Percentiles rank a stretch among this genome's conserved stretches.
Evolutionary conservation across 306 rosid genomes (phyloP).

Genomic region (Styphnolobium japonicum): DNA sequence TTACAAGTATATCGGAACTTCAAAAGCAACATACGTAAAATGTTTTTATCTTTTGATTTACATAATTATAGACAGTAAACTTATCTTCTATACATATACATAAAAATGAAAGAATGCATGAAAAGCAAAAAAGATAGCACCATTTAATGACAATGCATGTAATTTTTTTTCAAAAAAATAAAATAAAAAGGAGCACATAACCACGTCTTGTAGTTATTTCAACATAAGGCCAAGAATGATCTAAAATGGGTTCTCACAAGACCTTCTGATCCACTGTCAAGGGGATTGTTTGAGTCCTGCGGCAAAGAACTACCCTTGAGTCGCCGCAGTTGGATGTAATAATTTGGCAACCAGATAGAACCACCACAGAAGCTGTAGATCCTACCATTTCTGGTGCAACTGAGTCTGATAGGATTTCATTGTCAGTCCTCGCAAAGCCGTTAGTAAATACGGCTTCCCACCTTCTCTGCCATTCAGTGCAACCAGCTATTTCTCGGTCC

Average conservation of each 20-base stretch:
- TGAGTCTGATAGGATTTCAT: constrained; percentile 42
- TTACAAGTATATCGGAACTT: constrained; percentile 2
- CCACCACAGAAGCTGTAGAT: constrained; percentile 75
- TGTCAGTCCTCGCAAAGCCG: constrained; percentile 76
- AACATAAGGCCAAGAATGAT: not conserved
- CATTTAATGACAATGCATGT: not conserved
- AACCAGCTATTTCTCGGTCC: constrained; percentile 42
- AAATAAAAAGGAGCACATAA: not conserved
- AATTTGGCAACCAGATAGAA: constrained; percentile 86
- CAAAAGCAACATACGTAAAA: not conserved
- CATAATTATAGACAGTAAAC: not conserved
- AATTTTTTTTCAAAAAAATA: not conserved
- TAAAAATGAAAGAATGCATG: not conserved
- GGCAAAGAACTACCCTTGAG: constrained; percentile 79
- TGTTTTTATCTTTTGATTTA: constrained; percentile 3
- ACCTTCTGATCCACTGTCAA: constrained; percentile 93
- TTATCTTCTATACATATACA: not conserved
- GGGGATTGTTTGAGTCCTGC: constrained; percentile 72
- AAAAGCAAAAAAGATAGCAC: not conserved
- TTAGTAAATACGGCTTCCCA: constrained; percentile 71
- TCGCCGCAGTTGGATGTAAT: constrained; percentile 89
- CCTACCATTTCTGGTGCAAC: constrained; percentile 92
- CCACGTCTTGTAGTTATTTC: not conserved
- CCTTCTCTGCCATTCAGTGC: constrained; percentile 65
- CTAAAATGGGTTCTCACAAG: not conserved